Evolutionary conservation across 805 yeast species (phyloP), one percentile per base, ranked within the genome.

Genomic region (Barnettozyma wickerhamii): DNA sequence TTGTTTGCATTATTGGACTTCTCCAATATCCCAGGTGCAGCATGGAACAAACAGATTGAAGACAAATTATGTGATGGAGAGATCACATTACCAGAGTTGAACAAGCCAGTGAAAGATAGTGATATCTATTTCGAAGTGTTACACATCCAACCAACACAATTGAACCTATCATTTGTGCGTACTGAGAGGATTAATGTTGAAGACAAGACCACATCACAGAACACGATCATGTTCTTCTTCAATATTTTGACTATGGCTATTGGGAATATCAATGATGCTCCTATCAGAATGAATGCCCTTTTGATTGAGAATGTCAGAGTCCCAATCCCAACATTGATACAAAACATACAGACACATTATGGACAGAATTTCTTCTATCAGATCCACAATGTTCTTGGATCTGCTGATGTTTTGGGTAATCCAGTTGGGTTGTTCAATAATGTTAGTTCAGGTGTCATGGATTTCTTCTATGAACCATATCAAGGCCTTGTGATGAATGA

Each of bases 391-490:
- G 81, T 93, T 33, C 67, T 95, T 26, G 99, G 99, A 0, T 88
- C 96, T 15, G 99, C 98, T 0, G 99, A 95, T 63, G 78, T 93
- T 50, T 66, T 93, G 37, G 99, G 99, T 18, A 93, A 95, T 51
- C 99, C 99, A 0, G 98, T 95, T 21, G 99, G 99, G 1, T 67
- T 93, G 46, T 93, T 93, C 68, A 93, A 87, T 59, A 90, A 89
- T 51, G 69, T 93, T 42, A 81, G 95, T 42, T 88, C 97, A 0
- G 99, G 99, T 38, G 93, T 93, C 10, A 75, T 89, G 77, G 99
- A 93, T 61, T 84, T 93, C 15, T 93, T 93, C 60, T 93, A 93
- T 58, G 98, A 91, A 58, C 99, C 99, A 4, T 93, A 91, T 55
- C 93, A 89, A 58, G 99, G 99, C 0, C 86, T 87, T 52, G 78